Percentiles rank a stretch among this genome's conserved stretches.
phyloP scores from a whole-genome alignment of 179 eudicot genomes.

The Vitellaria paradoxa region DNA sequence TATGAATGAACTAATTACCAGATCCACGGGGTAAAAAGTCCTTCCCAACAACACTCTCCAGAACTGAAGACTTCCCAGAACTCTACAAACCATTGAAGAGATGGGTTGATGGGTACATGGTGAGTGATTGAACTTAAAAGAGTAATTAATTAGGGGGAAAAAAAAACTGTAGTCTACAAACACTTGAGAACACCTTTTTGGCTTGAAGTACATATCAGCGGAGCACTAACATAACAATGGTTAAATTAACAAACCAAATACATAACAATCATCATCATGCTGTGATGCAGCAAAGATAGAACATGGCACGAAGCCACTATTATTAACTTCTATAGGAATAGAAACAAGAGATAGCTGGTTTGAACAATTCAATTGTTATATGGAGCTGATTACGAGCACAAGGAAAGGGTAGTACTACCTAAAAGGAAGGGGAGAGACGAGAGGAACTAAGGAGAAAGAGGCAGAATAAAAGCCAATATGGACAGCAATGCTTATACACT shows the following conservation, averaged over 20 bases:
- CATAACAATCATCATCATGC: not conserved
- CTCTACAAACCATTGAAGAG: conserved; percentile 40
- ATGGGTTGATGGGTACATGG: not conserved
- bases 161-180: not conserved
- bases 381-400: too few species aligned
- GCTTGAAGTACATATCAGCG: not conserved
- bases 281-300: not conserved
- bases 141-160: not conserved
- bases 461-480: not conserved
- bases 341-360: not conserved
- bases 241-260: not conserved
- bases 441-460: too few species aligned
- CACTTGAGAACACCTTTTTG: not conserved
- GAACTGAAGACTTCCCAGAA: conserved; percentile 96
- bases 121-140: not conserved
- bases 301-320: not conserved
- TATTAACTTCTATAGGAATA: not conserved
- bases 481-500: not conserved
- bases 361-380: not conserved
- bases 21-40: conserved; percentile 99
- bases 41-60: conserved; percentile 96
- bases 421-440: too few species aligned
- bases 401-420: too few species aligned
- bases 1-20: conserved; percentile 42
- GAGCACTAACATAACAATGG: not conserved